Evolutionary conservation across 2,329 filamentous ascomycete genomes (phyloP).

Genomic region (Epichloe uncinata): DNA sequence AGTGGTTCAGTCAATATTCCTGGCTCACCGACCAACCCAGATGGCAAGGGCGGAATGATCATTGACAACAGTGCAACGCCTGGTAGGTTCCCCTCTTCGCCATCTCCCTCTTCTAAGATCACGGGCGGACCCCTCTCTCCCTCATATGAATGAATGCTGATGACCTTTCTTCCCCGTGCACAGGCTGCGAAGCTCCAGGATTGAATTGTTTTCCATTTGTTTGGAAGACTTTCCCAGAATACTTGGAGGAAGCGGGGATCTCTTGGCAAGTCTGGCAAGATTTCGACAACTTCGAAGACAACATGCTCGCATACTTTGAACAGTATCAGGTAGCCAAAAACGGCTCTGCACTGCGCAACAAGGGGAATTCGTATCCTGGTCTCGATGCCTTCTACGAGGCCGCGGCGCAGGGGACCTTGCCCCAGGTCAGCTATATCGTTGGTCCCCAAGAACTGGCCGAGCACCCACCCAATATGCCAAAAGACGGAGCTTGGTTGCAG

Average conservation of each 20-base stretch:
- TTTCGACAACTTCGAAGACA: slow-evolving; percentile 37
- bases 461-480: slow-evolving; percentile 36
- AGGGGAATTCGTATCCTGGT: slow-evolving; percentile 27
- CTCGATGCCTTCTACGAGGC: slow-evolving; percentile 34
- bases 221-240: slow-evolving; percentile 37
- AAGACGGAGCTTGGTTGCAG: slow-evolving; percentile 42
- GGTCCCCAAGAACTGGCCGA: slow-evolving; percentile 33
- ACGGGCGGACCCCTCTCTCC: too few species aligned
- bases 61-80: slow-evolving; percentile 29
- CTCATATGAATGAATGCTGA: slow-evolving; percentile 5
- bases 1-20: slow-evolving; percentile 35
- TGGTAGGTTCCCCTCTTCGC: slow-evolving; percentile 2
- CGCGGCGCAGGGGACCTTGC: slow-evolving; percentile 34
- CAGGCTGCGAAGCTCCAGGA: slow-evolving; percentile 25
- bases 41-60: slow-evolving; percentile 30
- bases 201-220: slow-evolving; percentile 37
- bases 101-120: too few species aligned
- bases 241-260: slow-evolving; percentile 32
- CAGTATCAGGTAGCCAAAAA: slow-evolving; percentile 9
- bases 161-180: neutral
- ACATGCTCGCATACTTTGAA: slow-evolving; percentile 31
- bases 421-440: slow-evolving; percentile 37
- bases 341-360: slow-evolving; percentile 6
- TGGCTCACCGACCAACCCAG: slow-evolving; percentile 17
- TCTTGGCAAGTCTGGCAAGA: slow-evolving; percentile 38